These are phyloP conservation scores for Haplosporangium gracile DNA, from an alignment of 192 early-diverging fungal species.

Conservation along the genomic window DNA sequence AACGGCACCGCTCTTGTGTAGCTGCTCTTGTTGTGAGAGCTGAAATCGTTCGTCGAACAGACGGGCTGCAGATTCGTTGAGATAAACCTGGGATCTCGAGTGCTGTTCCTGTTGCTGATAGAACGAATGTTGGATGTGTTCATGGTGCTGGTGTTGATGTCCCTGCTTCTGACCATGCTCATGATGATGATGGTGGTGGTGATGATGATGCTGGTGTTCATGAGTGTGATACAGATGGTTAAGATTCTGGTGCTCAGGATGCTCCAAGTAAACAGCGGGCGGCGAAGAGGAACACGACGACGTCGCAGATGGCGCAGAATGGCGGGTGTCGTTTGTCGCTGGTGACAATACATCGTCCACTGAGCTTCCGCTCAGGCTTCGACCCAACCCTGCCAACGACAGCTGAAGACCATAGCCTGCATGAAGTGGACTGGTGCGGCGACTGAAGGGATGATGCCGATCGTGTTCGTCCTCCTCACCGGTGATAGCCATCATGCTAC, in stretches of 20 bases:
- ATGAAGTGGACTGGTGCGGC: background rate
- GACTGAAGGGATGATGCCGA: background rate
- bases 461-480: background rate
- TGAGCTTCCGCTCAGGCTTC: slow-evolving; percentile 30
- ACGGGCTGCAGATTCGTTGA: background rate
- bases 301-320: slow-evolving; percentile 24
- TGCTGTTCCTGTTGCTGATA: slow-evolving; percentile 1
- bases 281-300: slow-evolving; percentile 37
- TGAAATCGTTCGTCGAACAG: slow-evolving; percentile 7
- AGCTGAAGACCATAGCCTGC: background rate
- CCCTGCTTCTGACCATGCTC: background rate
- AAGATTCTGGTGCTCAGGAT: background rate
- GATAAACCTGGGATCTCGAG: background rate
- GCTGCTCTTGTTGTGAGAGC: slow-evolving; percentile 17
- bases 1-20: background rate
- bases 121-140: background rate
- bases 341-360: slow-evolving; percentile 23
- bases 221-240: slow-evolving; percentile 7
- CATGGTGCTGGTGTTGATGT: background rate
- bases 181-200: slow-evolving; percentile 12
- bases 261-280: slow-evolving; percentile 1
- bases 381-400: background rate
- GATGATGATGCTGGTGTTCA: background rate
- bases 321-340: slow-evolving; percentile 1
- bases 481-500: background rate